Conservation (phyloP, 1,284 basidiomycete genomes). For the Austroboletus niveus region DNA sequence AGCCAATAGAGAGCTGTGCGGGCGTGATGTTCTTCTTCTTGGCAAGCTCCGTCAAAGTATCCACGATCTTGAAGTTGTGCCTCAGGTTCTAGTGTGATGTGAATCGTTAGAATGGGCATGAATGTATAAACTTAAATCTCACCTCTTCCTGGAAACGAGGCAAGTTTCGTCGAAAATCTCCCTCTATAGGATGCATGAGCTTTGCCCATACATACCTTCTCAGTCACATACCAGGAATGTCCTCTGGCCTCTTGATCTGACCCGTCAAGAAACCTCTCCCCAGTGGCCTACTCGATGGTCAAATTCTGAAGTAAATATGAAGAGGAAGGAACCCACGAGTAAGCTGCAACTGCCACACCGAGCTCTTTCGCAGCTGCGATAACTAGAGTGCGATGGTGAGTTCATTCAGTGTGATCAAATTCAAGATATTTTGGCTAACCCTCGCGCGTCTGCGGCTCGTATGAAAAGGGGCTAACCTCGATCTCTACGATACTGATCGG, state of each 20-base stretch:
- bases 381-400: constrained; percentile 32
- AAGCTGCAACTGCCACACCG: constrained; percentile 52
- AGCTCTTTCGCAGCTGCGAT: constrained; percentile 44
- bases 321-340: constrained; percentile 37
- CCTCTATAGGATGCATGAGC: constrained; percentile 11
- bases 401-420: not conserved
- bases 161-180: constrained; percentile 22
- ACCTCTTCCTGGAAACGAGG: constrained; percentile 32
- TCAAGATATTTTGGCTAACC: constrained; percentile 21
- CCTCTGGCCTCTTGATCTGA: constrained; percentile 43
- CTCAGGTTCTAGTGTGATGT: constrained; percentile 36
- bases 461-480: constrained; percentile 51
- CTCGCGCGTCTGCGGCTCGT: constrained; percentile 41
- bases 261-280: constrained; percentile 60
- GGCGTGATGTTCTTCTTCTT: constrained; percentile 47
- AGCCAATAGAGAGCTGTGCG: constrained; percentile 59
- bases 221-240: constrained; percentile 35
- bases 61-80: constrained; percentile 53
- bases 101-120: too few relatives aligned
- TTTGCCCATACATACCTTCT: not conserved
- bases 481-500: constrained; percentile 51
- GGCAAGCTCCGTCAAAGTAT: constrained; percentile 45
- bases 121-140: not conserved
- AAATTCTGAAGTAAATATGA: not conserved
- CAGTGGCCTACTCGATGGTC: constrained; percentile 40